Evolutionary conservation across 129 eudicot species (phyloP), one percentile per base, ranked within the genome.

Genomic region (Apium graveolens): DNA sequence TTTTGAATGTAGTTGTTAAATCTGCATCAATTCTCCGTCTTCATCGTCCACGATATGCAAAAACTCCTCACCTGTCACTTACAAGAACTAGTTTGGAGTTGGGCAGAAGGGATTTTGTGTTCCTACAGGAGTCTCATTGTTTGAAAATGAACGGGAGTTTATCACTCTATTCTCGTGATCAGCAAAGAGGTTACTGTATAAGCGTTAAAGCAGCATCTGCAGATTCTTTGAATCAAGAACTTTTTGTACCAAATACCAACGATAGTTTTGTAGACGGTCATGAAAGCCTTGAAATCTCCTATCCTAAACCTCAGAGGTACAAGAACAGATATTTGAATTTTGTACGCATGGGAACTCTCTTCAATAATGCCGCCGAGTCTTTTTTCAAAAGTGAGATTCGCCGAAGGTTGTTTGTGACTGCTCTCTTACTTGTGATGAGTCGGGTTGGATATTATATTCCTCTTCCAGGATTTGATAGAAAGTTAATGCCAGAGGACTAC

Each of bases 361-460:
- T 95, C 14, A 86, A 91, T 72, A 86, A 81, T 74, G 92, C 92
- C 0, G 91, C 92, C 34, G 98, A 91, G 78, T 90, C 94, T 16
- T 91, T 91, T 85, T 95, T 95, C 82, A 91, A 95, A 86, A 95
- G 98, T 78, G 98, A 95, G 86, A 91, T 95, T 70, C 83, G 99
- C 14, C 86, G 97, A 78, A 90, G 99, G 82, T 77, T 95, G 78
- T 92, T 88, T 84, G 86, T 95, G 76, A 95, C 99, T 11, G 97
- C 96, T 83, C 81, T 88, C 0, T 79, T 95, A 75, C 83, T 95
- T 78, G 87, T 92, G 51, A 84, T 90, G 43, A 95, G 99, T 81
- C 97, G 99, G 55, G 82, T 88, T 37, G 99, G 99, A 38, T 95
- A 95, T 77, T 95, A 90, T 78, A 92, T 95, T 84, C 99, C 97